Evolutionary conservation across 192 early-diverging fungal species (phyloP).

Genomic region (Entrophospora sp.): DNA sequence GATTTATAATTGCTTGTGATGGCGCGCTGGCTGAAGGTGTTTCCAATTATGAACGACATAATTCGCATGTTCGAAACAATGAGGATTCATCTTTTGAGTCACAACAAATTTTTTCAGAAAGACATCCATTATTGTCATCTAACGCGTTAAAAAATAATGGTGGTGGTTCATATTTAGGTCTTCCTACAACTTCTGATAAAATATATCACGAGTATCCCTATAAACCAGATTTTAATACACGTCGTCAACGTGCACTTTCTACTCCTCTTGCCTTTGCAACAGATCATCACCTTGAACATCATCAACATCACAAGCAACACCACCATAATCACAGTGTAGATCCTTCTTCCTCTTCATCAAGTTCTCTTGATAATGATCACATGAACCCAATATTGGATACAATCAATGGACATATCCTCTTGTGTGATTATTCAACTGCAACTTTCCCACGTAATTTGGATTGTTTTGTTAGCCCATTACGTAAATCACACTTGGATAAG

Average conservation of each 20-base stretch:
- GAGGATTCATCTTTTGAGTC: not conserved
- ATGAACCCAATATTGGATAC: not conserved
- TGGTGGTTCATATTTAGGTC: conserved; percentile 8
- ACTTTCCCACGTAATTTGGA: conserved; percentile 19
- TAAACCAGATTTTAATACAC: not conserved
- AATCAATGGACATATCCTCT: conserved; percentile 10
- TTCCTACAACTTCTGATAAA: not conserved
- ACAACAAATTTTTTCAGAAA: not conserved
- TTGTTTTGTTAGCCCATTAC: conserved; percentile 21
- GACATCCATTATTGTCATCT: conserved; percentile 8
- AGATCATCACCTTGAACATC: not conserved
- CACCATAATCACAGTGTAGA: not conserved
- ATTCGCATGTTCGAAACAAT: not conserved
- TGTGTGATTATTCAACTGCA: conserved; percentile 14
- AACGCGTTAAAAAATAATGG: conserved; percentile 7
- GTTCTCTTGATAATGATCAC: not conserved
- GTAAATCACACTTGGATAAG: conserved; percentile 14
- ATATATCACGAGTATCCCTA: conserved; percentile 12
- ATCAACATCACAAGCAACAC: not conserved
- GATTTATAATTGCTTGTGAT: conserved; percentile 18
- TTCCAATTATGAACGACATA: not conserved
- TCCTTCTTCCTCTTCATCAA: not conserved
- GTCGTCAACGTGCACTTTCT: conserved; percentile 21
- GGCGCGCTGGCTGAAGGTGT: not conserved
- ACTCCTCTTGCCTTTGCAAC: not conserved